Conservation (phyloP, 2,329 filamentous ascomycete species). For the Fusarium protoensiforme region DNA sequence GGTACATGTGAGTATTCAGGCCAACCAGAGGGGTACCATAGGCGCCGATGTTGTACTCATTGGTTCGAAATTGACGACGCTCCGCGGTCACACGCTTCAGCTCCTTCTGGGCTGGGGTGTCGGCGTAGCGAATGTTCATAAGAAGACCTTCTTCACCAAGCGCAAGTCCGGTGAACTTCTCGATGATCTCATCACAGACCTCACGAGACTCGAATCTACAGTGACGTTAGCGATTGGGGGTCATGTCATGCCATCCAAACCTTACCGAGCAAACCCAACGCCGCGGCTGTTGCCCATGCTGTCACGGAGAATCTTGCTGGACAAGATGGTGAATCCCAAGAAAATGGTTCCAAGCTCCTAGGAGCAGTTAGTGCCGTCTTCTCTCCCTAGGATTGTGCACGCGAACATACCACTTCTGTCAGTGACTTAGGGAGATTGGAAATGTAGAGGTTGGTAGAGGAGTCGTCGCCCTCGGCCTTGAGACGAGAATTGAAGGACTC, state of each 20-base stretch:
- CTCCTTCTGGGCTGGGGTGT: constrained; percentile 96
- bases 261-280: constrained; percentile 95
- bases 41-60: constrained; percentile 87
- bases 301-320: constrained; percentile 94
- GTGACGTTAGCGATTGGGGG: neutral
- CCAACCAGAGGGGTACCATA: constrained; percentile 73
- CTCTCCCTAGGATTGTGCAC: neutral
- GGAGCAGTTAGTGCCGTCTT: constrained; percentile 15
- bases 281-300: constrained; percentile 92
- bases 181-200: constrained; percentile 89
- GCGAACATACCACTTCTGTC: constrained; percentile 81
- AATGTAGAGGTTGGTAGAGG: constrained; percentile 96
- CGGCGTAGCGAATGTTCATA: constrained; percentile 94
- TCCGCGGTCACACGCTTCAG: constrained; percentile 96
- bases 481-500: constrained; percentile 99
- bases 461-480: constrained; percentile 91
- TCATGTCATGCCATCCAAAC: constrained; percentile 4
- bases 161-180: constrained; percentile 82
- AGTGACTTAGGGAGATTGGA: constrained; percentile 94
- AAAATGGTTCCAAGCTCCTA: constrained; percentile 84
- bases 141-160: constrained; percentile 83
- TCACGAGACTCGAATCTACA: constrained; percentile 88
- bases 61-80: constrained; percentile 93
- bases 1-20: constrained; percentile 55
- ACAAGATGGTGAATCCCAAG: constrained; percentile 84